phyloP scores from a whole-genome alignment of 371 early-diverging fungal species.

The Mortierella sp. region DNA sequence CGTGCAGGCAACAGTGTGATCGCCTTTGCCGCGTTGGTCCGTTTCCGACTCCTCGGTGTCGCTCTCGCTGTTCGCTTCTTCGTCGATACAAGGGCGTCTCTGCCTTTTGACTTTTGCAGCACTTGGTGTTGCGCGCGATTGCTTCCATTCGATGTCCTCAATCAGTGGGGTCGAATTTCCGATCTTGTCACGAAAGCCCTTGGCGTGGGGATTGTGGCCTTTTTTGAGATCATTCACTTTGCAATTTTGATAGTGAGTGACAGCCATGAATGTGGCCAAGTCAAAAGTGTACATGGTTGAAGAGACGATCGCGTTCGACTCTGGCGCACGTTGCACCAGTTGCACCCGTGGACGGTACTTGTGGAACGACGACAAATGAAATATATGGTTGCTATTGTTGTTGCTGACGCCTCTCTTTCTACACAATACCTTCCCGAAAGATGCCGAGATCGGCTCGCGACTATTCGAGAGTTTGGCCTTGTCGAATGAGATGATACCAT shows the following conservation, averaged over 20 bases:
- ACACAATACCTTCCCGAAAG: background rate
- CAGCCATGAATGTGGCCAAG: conserved; percentile 61
- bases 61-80: background rate
- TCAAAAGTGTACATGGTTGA: conserved; percentile 48
- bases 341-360: conserved; percentile 61
- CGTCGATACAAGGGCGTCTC: background rate
- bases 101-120: too few species aligned
- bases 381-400: conserved; percentile 14
- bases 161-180: background rate
- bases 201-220: conserved; percentile 64
- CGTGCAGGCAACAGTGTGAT: background rate
- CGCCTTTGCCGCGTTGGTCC: background rate
- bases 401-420: background rate
- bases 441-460: background rate
- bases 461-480: conserved; percentile 63
- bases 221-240: conserved; percentile 64
- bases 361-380: conserved; percentile 58
- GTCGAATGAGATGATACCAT: conserved; percentile 50
- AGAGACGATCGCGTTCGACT: background rate
- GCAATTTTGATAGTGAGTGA: conserved; percentile 69
- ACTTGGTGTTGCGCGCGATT: too few species aligned
- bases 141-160: background rate
- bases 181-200: conserved; percentile 55
- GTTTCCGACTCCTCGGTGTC: background rate
- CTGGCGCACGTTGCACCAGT: conserved; percentile 42